Evolutionary conservation across 2,329 filamentous ascomycete species (phyloP), one percentile per base, ranked within the genome.

Genomic region (Colletotrichum tropicale): DNA sequence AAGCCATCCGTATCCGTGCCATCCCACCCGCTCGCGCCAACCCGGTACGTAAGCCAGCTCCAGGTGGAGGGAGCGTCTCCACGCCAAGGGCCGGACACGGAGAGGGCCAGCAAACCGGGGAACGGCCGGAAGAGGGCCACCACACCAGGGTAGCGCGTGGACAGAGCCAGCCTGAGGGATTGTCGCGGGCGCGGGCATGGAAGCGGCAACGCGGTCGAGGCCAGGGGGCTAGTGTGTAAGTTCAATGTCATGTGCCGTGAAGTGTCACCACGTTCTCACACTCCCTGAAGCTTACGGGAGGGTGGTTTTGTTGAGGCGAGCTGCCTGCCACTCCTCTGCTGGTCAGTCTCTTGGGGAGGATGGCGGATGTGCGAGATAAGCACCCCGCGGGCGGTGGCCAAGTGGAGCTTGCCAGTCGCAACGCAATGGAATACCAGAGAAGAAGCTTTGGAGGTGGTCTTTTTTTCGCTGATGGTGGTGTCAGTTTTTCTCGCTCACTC

Each of bases 71-170:
- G 13, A 73, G 73, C 43, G 65, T 74, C 70, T 76, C 70, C 65
- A 65, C 64, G 74, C 56, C 64, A 75, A 69, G 58, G 70, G 58
- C 73, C 64, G 64, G 34, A 48, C 64, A 71, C 58, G 66, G 52
- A 62, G 60, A 73, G 32, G 16, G 65, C 36, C 70, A 68, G 70
- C 70, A 74, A 73, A 68, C 74, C 74, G 74, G 74, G 74, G 74
- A 69, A 65, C 64, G 48, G 28, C 58, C 70, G 64, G 74, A 16
- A n/a, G 73, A 73, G 55, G 34, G 28, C 64, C 70, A 69, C 65
- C 36, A 18, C 30, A 48, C 74, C 48, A 68, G 74, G 70, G 36
- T 69, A 74, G 70, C 70, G 70, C 70, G 70, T 60, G 70, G 64
- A 64, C 55, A 62, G 72, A 66, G 61, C 43, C n/a, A 48, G 43